phyloP scores from a whole-genome alignment of 345 rosid genomes.

The Balakata baccata region DNA sequence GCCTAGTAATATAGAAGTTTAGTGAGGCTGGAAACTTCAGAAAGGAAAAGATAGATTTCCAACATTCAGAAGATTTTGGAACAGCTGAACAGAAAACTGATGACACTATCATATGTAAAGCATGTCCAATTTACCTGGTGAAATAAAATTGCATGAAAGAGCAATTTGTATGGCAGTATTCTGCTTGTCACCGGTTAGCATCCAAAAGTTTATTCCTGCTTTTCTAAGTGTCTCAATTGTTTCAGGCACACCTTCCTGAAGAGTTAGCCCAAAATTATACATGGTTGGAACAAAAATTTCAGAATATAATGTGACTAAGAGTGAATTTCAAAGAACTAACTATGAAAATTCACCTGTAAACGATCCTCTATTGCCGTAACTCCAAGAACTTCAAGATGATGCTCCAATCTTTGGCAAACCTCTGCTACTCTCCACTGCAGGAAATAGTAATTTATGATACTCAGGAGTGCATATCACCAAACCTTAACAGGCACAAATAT shows the following conservation, averaged over 20 bases:
- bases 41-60: background rate
- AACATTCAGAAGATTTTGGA: conserved; percentile 1
- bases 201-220: conserved; percentile 98
- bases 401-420: conserved; percentile 84
- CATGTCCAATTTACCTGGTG: conserved; percentile 62
- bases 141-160: conserved; percentile 92
- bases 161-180: conserved; percentile 97
- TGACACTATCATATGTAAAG: background rate
- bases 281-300: conserved; percentile 12
- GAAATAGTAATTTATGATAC: conserved; percentile 26
- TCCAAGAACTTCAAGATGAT: conserved; percentile 83
- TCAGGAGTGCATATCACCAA: conserved; percentile 22
- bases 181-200: conserved; percentile 98
- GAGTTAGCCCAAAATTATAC: background rate
- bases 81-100: background rate
- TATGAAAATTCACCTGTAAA: conserved; percentile 57
- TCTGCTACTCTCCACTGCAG: conserved; percentile 97
- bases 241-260: conserved; percentile 98
- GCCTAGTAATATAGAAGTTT: background rate
- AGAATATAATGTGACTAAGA: conserved; percentile 2
- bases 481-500: background rate
- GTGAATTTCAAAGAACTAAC: conserved; percentile 16
- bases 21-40: background rate
- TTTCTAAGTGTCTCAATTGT: conserved; percentile 86
- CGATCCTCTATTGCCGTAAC: conserved; percentile 96